These are phyloP conservation scores for Halenospora varia DNA, from an alignment of 495 filamentous ascomycete species.

Conservation along the genomic window DNA sequence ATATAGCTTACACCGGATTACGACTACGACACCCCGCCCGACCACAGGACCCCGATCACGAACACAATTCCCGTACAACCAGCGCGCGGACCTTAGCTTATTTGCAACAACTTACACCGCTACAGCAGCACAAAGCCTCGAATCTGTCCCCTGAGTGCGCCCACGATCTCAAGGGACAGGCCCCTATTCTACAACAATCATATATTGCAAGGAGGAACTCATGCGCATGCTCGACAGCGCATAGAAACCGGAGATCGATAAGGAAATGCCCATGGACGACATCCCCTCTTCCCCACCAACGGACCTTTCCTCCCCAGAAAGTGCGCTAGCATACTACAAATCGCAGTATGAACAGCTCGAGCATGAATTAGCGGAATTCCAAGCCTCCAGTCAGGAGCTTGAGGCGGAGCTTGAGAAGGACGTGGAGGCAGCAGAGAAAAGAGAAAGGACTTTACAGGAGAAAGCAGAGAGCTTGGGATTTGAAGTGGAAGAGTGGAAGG, in stretches of 20 bases:
- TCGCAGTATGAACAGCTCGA: constrained; percentile 91
- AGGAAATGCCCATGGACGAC: constrained; percentile 52
- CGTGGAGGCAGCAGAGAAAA: constrained; percentile 90
- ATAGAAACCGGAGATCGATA: constrained; percentile 18
- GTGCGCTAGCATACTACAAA: constrained; percentile 90
- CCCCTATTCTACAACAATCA: neutral
- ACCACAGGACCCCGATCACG: neutral
- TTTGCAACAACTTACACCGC: neutral
- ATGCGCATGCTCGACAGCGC: constrained; percentile 14
- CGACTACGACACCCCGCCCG: neutral
- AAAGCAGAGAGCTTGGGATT: constrained; percentile 80
- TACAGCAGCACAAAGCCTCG: neutral
- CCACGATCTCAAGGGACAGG: neutral
- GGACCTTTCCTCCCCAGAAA: constrained; percentile 54
- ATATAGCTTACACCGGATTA: neutral
- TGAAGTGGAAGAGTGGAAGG: constrained; percentile 98
- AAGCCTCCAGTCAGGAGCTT: constrained; percentile 86
- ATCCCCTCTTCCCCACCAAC: constrained; percentile 59
- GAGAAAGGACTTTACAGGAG: constrained; percentile 78
- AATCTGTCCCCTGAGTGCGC: neutral
- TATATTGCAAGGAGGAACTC: neutral
- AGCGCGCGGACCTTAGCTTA: neutral
- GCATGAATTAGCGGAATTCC: constrained; percentile 89
- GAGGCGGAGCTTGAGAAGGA: constrained; percentile 96
- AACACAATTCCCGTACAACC: neutral